Evolutionary conservation across 306 rosid genomes (phyloP).

Genomic region (Herpetospermum pedunculosum): DNA sequence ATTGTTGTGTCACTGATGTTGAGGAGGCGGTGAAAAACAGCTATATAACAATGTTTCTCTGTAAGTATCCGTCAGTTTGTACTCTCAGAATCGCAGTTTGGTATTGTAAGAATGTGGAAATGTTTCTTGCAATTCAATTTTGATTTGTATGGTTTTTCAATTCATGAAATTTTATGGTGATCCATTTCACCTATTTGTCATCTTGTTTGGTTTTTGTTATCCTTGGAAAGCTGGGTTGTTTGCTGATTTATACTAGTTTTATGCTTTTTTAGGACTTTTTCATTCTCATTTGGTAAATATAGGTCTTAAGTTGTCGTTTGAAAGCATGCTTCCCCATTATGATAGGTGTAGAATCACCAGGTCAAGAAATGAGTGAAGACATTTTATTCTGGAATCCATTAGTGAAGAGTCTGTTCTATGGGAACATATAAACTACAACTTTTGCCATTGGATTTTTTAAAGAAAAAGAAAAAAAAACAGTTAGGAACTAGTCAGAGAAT

Average conservation of each 20-base stretch:
- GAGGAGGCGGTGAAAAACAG: neutral
- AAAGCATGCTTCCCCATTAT: neutral
- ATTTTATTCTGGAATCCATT: neutral
- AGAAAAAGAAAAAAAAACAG: neutral
- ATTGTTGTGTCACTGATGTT: neutral
- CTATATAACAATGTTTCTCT: neutral
- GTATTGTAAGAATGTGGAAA: neutral
- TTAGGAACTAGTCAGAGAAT: too few relatives aligned
- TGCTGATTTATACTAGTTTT: neutral
- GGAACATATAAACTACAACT: neutral
- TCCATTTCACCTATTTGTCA: neutral
- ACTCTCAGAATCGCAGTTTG: neutral
- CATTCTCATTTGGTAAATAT: neutral
- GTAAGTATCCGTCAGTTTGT: conserved; percentile 1
- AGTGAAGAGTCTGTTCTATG: neutral
- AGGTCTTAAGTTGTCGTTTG: neutral
- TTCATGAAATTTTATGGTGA: neutral
- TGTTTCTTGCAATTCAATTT: neutral
- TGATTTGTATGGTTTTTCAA: neutral
- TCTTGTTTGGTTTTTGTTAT: neutral
- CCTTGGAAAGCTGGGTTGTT: neutral
- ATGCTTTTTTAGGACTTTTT: neutral
- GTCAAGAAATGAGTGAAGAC: neutral
- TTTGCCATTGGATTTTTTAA: neutral
- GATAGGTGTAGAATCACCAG: neutral